A percentile compares a stretch with the other conserved stretches of the same genome.
phyloP scores from a whole-genome alignment of 768 basidiomycete species.

The Mycena sanguinolenta region DNA sequence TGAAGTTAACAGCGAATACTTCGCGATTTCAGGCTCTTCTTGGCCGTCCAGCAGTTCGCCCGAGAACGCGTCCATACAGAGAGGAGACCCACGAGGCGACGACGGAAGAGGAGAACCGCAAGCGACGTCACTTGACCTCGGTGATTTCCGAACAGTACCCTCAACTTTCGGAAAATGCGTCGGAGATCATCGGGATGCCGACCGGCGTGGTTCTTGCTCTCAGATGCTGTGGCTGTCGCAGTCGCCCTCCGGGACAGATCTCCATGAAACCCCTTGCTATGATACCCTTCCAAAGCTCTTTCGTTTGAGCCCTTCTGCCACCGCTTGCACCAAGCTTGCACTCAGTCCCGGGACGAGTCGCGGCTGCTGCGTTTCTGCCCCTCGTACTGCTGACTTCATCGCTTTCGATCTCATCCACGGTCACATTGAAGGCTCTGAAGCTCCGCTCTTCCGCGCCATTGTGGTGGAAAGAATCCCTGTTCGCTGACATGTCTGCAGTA shows the following conservation, averaged over 20 bases:
- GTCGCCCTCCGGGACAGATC: constrained; percentile 11
- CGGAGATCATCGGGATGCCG: constrained; percentile 16
- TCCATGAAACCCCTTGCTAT: constrained; percentile 11
- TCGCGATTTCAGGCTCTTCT: no score
- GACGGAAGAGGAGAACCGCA: no score
- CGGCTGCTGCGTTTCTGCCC: constrained; percentile 10
- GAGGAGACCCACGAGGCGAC: no score
- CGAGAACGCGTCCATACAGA: no score
- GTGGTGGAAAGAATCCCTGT: constrained; percentile 19
- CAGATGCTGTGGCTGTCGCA: constrained; percentile 13
- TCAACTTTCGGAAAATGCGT: constrained; percentile 6
- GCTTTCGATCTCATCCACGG: no score
- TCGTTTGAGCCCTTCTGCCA: constrained; percentile 4
- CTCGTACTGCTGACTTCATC: constrained; percentile 1
- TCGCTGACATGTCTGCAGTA: constrained; percentile 17
- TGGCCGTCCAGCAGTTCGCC: no score
- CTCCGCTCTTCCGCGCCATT: constrained; percentile 15
- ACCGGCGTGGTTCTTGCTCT: constrained; percentile 17
- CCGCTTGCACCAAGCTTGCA: no score
- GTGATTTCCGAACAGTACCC: constrained; percentile 13
- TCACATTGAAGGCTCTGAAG: constrained; percentile 16
- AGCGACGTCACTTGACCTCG: constrained; percentile 11
- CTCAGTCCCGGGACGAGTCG: not conserved
- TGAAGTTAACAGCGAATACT: no score
- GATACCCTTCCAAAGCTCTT: constrained; percentile 9